Evolutionary conservation across 1,284 basidiomycete genomes (phyloP).

Genomic region (Ceratobasidium sp.): DNA sequence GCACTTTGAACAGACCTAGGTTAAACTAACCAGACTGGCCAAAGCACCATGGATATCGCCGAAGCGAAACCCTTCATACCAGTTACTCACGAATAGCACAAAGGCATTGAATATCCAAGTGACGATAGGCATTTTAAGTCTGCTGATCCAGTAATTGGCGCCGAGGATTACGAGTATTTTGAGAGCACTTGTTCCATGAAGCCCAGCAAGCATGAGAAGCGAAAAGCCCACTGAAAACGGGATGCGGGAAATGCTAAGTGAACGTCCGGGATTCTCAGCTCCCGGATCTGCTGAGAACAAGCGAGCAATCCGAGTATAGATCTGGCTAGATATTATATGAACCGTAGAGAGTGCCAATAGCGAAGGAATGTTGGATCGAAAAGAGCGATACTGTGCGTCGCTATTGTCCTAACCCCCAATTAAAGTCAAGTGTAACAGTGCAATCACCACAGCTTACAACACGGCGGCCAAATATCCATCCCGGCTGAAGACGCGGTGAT

Average conservation of each 20-base stretch:
- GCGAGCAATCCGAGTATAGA: conserved; percentile 60
- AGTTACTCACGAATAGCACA: conserved; percentile 85
- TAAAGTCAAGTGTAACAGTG: conserved; percentile 32
- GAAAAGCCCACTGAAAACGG: conserved; percentile 71
- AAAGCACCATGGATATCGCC: conserved; percentile 70
- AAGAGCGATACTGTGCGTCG: conserved; percentile 86
- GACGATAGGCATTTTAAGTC: conserved; percentile 65
- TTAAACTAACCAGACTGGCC: conserved; percentile 65
- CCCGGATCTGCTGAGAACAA: conserved; percentile 49
- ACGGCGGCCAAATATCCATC: conserved; percentile 77
- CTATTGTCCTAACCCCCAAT: conserved; percentile 79
- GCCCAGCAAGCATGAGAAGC: conserved; percentile 75
- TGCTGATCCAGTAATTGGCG: conserved; percentile 79
- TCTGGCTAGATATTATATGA: conserved; percentile 59
- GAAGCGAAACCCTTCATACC: conserved; percentile 82
- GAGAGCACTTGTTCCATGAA: conserved; percentile 90
- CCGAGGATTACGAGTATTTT: conserved; percentile 83
- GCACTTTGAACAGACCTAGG: background rate
- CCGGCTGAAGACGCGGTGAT: conserved; percentile 70
- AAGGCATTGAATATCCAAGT: conserved; percentile 85
- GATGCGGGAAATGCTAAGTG: conserved; percentile 63
- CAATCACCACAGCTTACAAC: conserved; percentile 68
- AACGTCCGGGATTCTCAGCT: conserved; percentile 42
- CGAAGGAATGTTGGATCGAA: conserved; percentile 79
- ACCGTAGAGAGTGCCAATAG: conserved; percentile 67